Conservation (phyloP, 352 stramenopile species). For the Discostella stelligera region DNA sequence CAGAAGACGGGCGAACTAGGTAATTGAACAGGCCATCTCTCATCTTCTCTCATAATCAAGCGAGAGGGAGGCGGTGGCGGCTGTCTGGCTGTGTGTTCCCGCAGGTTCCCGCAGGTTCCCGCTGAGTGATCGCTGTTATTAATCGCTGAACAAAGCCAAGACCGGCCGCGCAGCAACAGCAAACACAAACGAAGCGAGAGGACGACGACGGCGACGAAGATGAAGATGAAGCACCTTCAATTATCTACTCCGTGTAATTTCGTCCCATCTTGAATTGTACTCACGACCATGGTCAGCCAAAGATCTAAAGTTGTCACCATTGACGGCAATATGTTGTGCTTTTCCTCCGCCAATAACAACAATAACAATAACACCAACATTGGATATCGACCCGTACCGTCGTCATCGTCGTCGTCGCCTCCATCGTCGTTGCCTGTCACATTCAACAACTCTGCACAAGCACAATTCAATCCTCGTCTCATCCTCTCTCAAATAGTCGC, state of each 20-base stretch:
- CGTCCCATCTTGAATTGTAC: not conserved
- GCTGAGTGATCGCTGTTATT: too few relatives aligned
- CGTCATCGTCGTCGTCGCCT: not conserved
- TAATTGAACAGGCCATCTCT: too few relatives aligned
- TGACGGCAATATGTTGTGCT: not conserved
- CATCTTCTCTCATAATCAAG: too few relatives aligned
- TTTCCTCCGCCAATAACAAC: not conserved
- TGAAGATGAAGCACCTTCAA: too few relatives aligned
- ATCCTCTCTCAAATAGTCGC: constrained; percentile 76
- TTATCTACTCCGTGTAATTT: not conserved
- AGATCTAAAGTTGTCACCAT: not conserved
- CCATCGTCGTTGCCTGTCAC: not conserved
- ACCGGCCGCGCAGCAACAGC: too few relatives aligned
- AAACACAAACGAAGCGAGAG: too few relatives aligned
- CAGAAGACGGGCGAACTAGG: too few relatives aligned
- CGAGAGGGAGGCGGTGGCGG: too few relatives aligned
- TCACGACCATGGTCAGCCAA: not conserved
- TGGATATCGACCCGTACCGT: not conserved
- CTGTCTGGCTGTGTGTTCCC: too few relatives aligned
- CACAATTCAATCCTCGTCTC: constrained; percentile 65
- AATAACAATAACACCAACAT: not conserved
- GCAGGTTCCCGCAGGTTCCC: too few relatives aligned
- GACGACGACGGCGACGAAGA: too few relatives aligned
- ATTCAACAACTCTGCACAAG: not conserved
- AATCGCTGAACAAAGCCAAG: too few relatives aligned